Base-by-base conservation (phyloP, 768 basidiomycete genomes). In the Pisolithus albus region DNA sequence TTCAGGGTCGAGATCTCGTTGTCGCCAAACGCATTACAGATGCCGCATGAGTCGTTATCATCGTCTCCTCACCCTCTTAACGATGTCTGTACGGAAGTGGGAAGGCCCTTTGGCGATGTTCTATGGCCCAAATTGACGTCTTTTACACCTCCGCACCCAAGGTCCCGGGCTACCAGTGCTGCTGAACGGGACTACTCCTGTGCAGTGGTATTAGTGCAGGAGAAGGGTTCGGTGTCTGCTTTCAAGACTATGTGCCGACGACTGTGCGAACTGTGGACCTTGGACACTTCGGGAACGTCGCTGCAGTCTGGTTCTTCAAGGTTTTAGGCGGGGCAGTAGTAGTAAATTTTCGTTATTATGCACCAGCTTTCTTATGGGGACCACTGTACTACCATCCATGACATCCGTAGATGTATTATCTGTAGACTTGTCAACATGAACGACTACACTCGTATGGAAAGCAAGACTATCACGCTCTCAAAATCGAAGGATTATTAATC, bases 161-260 rank as follows among this genome's bases (percentile, higher is more conserved):
- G 43, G 64, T 66, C 4, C 2, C 34, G 13, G 13, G 47, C 50
- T 30, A 61, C 61, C 16, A 62, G 64, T 30, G 50, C 53, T 30
- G 66, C 61, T n/a, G n/a, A 11, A 13, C 18, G 16, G 7, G 30
- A 36, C n/a, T 80, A 74, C 57, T 64, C 73, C 50, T 88, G 86
- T 40, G 82, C 81, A 40, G 78, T 94, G 54, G 82, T 83, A 50
- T 71, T 98, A 59, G 78, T 88, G 21, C 84, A 89, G 56, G 93
- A 96, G 74, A 96, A 92, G 68, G 94, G 94, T 23, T 89, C 92
- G 6, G 77, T 87, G 62, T 86, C 90, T 50, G 84, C 88, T 43
- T 95, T 96, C 73, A 85, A 83, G 66, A 71, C 76, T 5, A 74
- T 92, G 10, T 89, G 86, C 74, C 79, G 79, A 61, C 78, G 79